phyloP scores from a whole-genome alignment of 2,329 filamentous ascomycete genomes.

The Diaporthe ampelina region DNA sequence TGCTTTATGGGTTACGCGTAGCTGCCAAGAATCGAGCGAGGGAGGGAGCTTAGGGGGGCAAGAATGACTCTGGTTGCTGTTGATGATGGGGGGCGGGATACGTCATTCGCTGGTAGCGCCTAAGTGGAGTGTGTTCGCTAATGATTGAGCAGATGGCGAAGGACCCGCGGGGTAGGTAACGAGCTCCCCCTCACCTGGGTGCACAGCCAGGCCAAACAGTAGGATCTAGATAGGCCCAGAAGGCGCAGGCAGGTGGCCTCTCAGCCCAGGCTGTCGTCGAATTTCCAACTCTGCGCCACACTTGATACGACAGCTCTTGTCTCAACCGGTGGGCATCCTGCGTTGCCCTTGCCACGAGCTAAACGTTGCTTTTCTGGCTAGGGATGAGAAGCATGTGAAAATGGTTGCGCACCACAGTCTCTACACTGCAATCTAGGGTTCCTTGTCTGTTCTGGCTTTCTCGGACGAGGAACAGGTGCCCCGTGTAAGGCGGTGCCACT shows the following conservation, averaged over 20 bases:
- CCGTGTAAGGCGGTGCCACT: neutral
- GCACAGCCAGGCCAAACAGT: neutral
- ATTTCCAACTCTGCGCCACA: conserved; percentile 20
- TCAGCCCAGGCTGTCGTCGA: neutral
- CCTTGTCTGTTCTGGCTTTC: neutral
- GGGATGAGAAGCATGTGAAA: conserved; percentile 22
- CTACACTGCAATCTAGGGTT: neutral
- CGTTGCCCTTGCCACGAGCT: conserved; percentile 20
- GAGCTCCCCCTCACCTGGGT: conserved; percentile 1
- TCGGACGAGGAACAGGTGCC: neutral
- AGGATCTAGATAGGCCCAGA: neutral
- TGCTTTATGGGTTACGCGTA: conserved; percentile 25
- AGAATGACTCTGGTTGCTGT: conserved; percentile 25
- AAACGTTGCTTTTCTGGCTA: neutral
- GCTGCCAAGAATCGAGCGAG: conserved; percentile 28
- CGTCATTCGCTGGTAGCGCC: conserved; percentile 25
- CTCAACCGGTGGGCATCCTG: conserved; percentile 26
- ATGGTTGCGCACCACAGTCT: neutral
- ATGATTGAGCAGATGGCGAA: neutral
- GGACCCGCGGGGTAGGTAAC: conserved; percentile 15
- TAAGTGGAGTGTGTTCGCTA: conserved; percentile 18
- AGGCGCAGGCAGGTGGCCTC: neutral
- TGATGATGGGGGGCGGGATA: conserved; percentile 18
- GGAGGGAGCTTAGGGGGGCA: conserved; percentile 8
- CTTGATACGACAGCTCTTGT: conserved; percentile 20